Conservation (phyloP, 2,329 filamentous ascomycete genomes). For the Xylaria sp. region DNA sequence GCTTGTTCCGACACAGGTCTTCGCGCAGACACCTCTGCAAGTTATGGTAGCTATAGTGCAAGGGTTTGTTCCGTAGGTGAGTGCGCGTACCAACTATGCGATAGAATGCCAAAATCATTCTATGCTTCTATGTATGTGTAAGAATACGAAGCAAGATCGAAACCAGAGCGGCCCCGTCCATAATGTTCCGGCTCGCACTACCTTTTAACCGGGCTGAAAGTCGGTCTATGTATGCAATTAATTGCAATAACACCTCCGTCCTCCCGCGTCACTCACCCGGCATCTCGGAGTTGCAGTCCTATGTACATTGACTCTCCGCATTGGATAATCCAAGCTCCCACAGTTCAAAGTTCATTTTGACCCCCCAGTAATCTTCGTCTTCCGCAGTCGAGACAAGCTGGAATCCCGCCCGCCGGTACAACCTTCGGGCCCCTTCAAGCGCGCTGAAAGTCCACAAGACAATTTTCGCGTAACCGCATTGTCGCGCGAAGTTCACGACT, state of each 20-base stretch:
- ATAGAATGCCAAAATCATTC: too few relatives aligned
- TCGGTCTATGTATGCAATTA: background rate
- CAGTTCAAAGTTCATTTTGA: slow-evolving; percentile 10
- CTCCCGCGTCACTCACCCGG: background rate
- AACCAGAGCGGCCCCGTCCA: background rate
- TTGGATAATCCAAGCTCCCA: slow-evolving; percentile 26
- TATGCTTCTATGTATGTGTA: too few relatives aligned
- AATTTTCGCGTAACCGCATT: slow-evolving; percentile 26
- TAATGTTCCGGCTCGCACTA: background rate
- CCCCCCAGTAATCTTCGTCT: slow-evolving; percentile 26
- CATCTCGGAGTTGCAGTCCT: background rate
- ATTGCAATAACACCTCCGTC: background rate
- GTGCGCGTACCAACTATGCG: too few relatives aligned
- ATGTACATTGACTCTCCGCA: background rate
- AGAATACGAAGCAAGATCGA: background rate
- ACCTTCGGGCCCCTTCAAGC: slow-evolving; percentile 28
- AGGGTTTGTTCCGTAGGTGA: too few relatives aligned
- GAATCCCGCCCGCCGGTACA: slow-evolving; percentile 33
- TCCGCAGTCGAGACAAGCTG: background rate
- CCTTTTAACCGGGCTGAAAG: background rate
- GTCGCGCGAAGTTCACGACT: slow-evolving; percentile 26
- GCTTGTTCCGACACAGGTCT: background rate
- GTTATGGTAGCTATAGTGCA: background rate
- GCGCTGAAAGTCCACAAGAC: slow-evolving; percentile 28
- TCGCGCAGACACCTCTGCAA: background rate